Evolutionary conservation across 805 yeast genomes (phyloP).

Genomic region (Cyberlindnera veronae): DNA sequence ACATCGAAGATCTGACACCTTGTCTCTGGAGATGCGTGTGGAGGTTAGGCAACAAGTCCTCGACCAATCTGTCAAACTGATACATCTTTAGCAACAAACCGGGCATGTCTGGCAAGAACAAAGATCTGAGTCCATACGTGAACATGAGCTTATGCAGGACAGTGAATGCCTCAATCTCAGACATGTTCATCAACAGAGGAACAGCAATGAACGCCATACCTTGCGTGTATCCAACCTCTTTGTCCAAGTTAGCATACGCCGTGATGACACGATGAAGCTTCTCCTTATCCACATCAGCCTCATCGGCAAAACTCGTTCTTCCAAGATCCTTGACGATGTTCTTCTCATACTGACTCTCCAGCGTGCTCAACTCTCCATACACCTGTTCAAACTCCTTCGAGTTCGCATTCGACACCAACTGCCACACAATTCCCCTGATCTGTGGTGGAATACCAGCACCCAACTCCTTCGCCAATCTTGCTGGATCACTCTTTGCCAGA

Average conservation of each 20-base stretch:
- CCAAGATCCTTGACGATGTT: constrained; percentile 78
- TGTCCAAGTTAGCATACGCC: constrained; percentile 81
- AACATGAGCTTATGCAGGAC: constrained; percentile 79
- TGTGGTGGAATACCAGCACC: constrained; percentile 80
- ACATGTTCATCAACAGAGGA: constrained; percentile 78
- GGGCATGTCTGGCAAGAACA: constrained; percentile 88
- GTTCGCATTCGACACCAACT: constrained; percentile 77
- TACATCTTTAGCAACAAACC: constrained; percentile 82
- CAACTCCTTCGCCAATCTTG: constrained; percentile 56
- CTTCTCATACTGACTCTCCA: constrained; percentile 63
- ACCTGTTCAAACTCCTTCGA: constrained; percentile 38
- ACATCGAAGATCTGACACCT: constrained; percentile 91
- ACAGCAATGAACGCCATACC: constrained; percentile 95
- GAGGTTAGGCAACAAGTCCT: constrained; percentile 68
- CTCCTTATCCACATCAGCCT: constrained; percentile 48
- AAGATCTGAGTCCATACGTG: constrained; percentile 70
- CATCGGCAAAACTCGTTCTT: constrained; percentile 77
- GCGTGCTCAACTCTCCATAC: constrained; percentile 41
- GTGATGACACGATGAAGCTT: constrained; percentile 73
- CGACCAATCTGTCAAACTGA: constrained; percentile 86
- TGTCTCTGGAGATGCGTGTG: constrained; percentile 76
- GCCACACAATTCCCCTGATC: constrained; percentile 91
- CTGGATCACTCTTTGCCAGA: constrained; percentile 60
- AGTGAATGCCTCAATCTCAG: constrained; percentile 82
- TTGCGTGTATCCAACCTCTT: constrained; percentile 96